Evolutionary conservation across 139 green algal genomes (phyloP), one percentile per base, ranked within the genome.

Genomic region (Mychonastes homosphaera): DNA sequence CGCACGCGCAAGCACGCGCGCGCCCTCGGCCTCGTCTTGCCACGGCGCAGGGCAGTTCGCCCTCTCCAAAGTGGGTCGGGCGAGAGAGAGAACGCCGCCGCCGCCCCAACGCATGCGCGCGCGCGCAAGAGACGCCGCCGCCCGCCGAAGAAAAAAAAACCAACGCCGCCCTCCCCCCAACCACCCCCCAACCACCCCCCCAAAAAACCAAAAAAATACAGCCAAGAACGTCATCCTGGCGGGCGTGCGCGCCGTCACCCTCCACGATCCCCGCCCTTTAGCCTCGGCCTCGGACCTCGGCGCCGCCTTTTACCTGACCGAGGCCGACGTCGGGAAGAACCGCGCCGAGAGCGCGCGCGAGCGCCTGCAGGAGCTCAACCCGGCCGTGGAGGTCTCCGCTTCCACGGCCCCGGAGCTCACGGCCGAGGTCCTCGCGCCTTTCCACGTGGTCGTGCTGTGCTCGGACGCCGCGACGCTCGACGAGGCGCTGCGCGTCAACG

Each of bases 161-260:
- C n/a, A n/a, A n/a, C n/a, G n/a, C n/a, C n/a, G n/a, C n/a, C n/a
- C n/a, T n/a, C n/a, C n/a, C n/a, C n/a, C n/a, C n/a, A n/a, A n/a
- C n/a, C n/a, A n/a, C n/a, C n/a, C n/a, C n/a, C n/a, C n/a, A n/a
- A n/a, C n/a, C n/a, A n/a, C n/a, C n/a, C n/a, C n/a, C n/a, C n/a
- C n/a, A n/a, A n/a, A n/a, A n/a, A n/a, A n/a, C n/a, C n/a, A n/a
- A n/a, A n/a, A n/a, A n/a, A n/a, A n/a, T n/a, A n/a, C 81, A 96
- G 90, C 92, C 53, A 99, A 99, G 74, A 99, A 99, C 61, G 80
- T 96, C 16, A 90, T 98, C 23, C 74, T 99, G 18, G 92, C 93
- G 4, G 91, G 93, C 0, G 86, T 99, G 26, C 93, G 89, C 46
- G 74, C 79, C 0, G 76, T 99, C 9, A 92, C 86, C 0, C 44